These are phyloP conservation scores for Zychaea mexicana DNA, from an alignment of 371 early-diverging fungal genomes.

Conservation along the genomic window DNA sequence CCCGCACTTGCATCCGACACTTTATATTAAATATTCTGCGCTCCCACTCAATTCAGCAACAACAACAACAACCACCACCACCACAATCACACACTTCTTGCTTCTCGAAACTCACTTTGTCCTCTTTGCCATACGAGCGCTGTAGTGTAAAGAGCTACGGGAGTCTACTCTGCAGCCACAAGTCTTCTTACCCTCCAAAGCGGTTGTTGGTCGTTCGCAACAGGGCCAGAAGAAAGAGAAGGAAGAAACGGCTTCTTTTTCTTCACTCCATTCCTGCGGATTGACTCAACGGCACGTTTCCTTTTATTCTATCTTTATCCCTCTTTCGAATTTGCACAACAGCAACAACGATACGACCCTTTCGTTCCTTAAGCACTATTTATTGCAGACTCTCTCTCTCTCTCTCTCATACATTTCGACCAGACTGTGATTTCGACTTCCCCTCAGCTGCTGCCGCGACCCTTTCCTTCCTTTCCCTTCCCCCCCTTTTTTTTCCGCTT, in stretches of 20 bases:
- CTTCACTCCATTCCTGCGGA: slow-evolving; percentile 8
- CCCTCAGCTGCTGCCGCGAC: neutral
- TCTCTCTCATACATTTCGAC: neutral
- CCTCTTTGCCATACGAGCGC: slow-evolving; percentile 3
- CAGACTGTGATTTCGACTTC: neutral
- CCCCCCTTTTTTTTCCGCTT: neutral
- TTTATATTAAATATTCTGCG: neutral
- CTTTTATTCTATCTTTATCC: neutral
- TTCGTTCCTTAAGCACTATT: neutral
- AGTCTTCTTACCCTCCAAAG: neutral
- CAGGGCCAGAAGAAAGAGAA: slow-evolving; percentile 9
- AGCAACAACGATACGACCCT: neutral
- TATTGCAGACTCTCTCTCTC: neutral
- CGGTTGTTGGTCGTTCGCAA: slow-evolving; percentile 16
- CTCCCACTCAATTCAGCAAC: neutral
- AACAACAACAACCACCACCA: neutral
- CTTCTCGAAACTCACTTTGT: neutral
- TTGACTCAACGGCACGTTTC: slow-evolving; percentile 2
- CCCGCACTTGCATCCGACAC: neutral
- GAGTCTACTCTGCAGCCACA: neutral
- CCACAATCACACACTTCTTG: neutral
- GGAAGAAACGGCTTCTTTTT: neutral
- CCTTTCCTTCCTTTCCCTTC: no score
- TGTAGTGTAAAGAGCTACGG: slow-evolving; percentile 2
- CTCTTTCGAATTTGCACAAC: neutral